Percentiles rank a stretch among this genome's conserved stretches.
phyloP scores from a whole-genome alignment of 768 basidiomycete species.

The Rhizopogon rudus region DNA sequence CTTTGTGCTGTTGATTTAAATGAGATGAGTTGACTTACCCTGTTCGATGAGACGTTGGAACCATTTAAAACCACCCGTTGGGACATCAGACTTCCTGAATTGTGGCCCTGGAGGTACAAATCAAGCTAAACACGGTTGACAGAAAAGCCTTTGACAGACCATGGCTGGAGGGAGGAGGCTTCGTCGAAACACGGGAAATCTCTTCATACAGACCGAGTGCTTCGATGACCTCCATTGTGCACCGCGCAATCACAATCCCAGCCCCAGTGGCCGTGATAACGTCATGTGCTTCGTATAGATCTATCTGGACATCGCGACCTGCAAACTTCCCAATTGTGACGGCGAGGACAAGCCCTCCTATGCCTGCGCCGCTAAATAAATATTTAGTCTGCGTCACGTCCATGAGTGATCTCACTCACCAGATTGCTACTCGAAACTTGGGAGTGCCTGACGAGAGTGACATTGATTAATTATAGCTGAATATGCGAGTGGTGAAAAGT shows the following conservation, averaged over 20 bases:
- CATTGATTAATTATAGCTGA: neutral
- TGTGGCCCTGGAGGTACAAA: neutral
- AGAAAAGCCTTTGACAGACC: conserved; percentile 4
- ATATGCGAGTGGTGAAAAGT: neutral
- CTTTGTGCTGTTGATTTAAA: neutral
- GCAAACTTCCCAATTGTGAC: conserved; percentile 30
- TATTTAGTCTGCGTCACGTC: neutral
- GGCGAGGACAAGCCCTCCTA: conserved; percentile 41
- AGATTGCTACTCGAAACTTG: conserved; percentile 19
- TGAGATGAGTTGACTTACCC: conserved; percentile 9
- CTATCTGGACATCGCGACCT: conserved; percentile 26
- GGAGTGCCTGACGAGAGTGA: neutral
- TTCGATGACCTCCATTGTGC: conserved; percentile 42
- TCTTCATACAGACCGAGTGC: conserved; percentile 38
- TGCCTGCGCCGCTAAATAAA: conserved; percentile 31
- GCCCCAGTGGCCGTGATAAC: conserved; percentile 35
- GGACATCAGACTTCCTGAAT: conserved; percentile 17
- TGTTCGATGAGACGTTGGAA: conserved; percentile 18
- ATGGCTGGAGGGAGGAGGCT: conserved; percentile 5
- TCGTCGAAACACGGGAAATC: conserved; percentile 12
- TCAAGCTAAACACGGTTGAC: neutral
- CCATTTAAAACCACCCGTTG: conserved; percentile 18
- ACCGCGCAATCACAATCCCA: conserved; percentile 41
- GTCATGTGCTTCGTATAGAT: conserved; percentile 43
- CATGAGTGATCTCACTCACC: conserved; percentile 4